Evolutionary conservation across 2,329 filamentous ascomycete genomes (phyloP).

Genomic region (Diaporthe longicolla): DNA sequence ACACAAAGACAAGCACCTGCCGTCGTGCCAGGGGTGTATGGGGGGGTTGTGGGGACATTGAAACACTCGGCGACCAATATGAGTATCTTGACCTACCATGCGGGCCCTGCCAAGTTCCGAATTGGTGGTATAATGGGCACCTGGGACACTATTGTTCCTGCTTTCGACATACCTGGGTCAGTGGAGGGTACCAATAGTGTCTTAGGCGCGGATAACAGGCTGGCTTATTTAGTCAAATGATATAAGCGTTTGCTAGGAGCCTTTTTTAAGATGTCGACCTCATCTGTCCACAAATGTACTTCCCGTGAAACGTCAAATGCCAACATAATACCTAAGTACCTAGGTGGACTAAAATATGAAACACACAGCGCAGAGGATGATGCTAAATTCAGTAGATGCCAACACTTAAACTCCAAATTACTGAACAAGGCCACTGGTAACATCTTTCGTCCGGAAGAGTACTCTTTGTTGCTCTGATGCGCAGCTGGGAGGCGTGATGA

Average conservation of each 20-base stretch:
- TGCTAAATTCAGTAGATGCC: neutral
- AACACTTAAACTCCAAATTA: too few relatives aligned
- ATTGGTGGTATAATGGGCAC: neutral
- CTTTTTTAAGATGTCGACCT: neutral
- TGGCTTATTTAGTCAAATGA: neutral
- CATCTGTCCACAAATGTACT: neutral
- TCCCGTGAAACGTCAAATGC: neutral
- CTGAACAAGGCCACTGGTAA: too few relatives aligned
- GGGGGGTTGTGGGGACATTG: neutral
- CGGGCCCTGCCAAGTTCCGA: neutral
- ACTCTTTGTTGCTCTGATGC: neutral
- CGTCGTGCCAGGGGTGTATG: neutral
- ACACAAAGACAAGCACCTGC: neutral
- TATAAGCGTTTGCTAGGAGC: neutral
- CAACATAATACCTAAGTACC: too few relatives aligned
- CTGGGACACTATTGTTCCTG: neutral
- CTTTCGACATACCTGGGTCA: neutral
- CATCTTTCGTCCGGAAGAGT: neutral
- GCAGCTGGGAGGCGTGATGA: neutral
- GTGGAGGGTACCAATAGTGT: neutral
- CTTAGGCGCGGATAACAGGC: neutral
- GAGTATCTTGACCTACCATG: neutral
- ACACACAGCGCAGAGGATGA: neutral
- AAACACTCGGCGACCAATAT: neutral
- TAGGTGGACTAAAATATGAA: neutral